Conservation (phyloP, 345 rosid genomes). For the Populus tremula region DNA sequence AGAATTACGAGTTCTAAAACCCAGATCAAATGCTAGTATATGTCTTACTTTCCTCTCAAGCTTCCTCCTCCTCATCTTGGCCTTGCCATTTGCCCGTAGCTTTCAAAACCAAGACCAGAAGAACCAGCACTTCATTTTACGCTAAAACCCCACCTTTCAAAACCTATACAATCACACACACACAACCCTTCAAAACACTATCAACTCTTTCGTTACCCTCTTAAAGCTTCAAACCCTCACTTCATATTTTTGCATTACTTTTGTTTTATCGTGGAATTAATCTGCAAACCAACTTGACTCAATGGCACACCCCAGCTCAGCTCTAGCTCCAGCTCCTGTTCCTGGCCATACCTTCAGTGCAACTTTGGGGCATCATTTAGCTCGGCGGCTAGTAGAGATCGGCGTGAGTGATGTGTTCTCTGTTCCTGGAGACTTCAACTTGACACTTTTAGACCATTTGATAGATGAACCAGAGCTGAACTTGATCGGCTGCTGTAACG, state of each 20-base stretch:
- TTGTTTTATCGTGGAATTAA: constrained; percentile 27
- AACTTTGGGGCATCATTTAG: constrained; percentile 57
- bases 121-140: not conserved
- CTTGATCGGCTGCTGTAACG: constrained; percentile 69
- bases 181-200: not conserved
- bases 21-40: not conserved
- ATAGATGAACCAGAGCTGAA: constrained; percentile 56
- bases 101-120: not conserved
- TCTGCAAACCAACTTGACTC: constrained; percentile 39
- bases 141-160: not conserved
- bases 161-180: constrained; percentile 4
- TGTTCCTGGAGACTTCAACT: constrained; percentile 71
- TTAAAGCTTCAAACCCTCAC: not conserved
- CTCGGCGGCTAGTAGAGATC: constrained; percentile 66
- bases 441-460: constrained; percentile 59
- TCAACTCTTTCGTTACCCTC: not conserved
- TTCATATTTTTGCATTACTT: not conserved
- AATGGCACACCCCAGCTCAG: constrained; percentile 23
- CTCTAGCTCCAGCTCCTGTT: constrained; percentile 18
- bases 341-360: constrained; percentile 21
- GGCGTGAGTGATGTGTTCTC: constrained; percentile 68
- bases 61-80: not conserved
- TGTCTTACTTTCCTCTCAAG: not conserved
- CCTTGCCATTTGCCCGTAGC: constrained; percentile 9
- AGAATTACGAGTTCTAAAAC: not conserved